phyloP scores from a whole-genome alignment of 805 yeast genomes.

The Groenewaldozyma tartarivorans region DNA sequence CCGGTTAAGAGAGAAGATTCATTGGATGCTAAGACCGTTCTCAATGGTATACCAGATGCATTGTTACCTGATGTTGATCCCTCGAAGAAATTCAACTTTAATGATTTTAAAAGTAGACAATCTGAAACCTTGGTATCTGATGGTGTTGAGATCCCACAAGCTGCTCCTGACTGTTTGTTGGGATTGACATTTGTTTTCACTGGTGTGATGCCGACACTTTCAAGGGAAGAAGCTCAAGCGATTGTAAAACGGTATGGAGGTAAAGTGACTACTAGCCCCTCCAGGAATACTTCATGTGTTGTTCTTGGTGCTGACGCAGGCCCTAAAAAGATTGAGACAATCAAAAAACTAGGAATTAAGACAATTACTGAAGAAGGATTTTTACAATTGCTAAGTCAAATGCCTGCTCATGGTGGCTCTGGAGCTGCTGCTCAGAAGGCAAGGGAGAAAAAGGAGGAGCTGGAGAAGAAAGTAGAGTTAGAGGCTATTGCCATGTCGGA shows the following conservation, averaged over 20 bases:
- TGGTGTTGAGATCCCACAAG: constrained; percentile 55
- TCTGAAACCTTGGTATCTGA: constrained; percentile 13
- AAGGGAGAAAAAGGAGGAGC: constrained; percentile 53
- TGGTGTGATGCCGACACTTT: constrained; percentile 72
- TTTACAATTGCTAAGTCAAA: constrained; percentile 53
- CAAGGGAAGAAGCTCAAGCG: constrained; percentile 65
- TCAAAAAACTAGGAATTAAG: constrained; percentile 61
- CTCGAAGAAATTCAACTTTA: constrained; percentile 42
- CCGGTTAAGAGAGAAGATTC: neutral
- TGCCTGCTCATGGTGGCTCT: constrained; percentile 91
- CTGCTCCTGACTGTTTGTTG: constrained; percentile 73
- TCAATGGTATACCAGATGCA: constrained; percentile 66
- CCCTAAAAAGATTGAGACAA: constrained; percentile 81
- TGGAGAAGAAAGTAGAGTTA: constrained; percentile 31
- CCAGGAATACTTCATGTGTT: constrained; percentile 76
- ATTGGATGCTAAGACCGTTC: constrained; percentile 42
- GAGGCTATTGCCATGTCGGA: constrained; percentile 41
- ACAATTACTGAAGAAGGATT: constrained; percentile 86
- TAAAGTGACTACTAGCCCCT: constrained; percentile 69
- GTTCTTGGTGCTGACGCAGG: constrained; percentile 96
- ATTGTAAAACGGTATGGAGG: constrained; percentile 86
- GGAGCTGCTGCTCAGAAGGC: constrained; percentile 74
- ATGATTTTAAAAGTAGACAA: constrained; percentile 44
- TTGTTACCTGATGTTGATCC: constrained; percentile 44
- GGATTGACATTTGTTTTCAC: constrained; percentile 93